A percentile compares a stretch with the other conserved stretches of the same genome.
phyloP scores from a whole-genome alignment of 2,329 filamentous ascomycete genomes.

The Ilyonectria sp. region DNA sequence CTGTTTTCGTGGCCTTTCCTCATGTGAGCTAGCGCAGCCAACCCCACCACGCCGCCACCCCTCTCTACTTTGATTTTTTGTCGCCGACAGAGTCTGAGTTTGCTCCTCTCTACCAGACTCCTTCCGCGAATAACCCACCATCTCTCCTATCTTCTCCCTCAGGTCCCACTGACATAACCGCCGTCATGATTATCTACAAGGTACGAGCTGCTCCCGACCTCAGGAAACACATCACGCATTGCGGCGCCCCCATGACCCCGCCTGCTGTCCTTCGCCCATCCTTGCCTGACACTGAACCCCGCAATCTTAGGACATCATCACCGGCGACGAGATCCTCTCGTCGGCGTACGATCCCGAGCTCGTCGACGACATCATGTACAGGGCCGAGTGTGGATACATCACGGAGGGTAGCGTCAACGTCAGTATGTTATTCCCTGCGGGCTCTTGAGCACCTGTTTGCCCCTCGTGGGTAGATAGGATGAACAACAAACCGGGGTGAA shows the following conservation, averaged over 20 bases:
- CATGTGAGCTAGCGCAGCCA: conserved; percentile 22
- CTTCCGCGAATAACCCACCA: conserved; percentile 33
- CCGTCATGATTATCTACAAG: conserved; percentile 83
- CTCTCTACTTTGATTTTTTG: conserved; percentile 47
- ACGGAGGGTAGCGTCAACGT: conserved; percentile 81
- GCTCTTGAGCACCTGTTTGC: not conserved
- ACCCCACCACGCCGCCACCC: conserved; percentile 46
- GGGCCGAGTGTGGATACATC: conserved; percentile 94
- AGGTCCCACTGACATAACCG: conserved; percentile 52
- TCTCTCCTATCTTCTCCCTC: conserved; percentile 38
- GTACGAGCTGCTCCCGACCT: conserved; percentile 57
- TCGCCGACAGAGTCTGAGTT: conserved; percentile 45
- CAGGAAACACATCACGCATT: conserved; percentile 6
- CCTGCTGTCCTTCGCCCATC: conserved; percentile 32
- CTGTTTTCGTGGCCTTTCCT: conserved; percentile 20
- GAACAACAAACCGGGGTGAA: not conserved
- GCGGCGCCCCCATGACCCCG: conserved; percentile 33
- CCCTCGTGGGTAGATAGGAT: conserved; percentile 1
- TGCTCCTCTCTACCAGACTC: conserved; percentile 38
- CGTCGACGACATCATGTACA: conserved; percentile 85
- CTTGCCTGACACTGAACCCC: conserved; percentile 48
- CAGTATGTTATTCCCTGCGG: conserved; percentile 65
- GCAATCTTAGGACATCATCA: conserved; percentile 82
- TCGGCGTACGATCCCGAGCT: conserved; percentile 91
- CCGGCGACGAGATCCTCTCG: conserved; percentile 95